These are phyloP conservation scores for Metschnikowia dekortorum DNA, from an alignment of 805 yeast species.

Conservation along the genomic window DNA sequence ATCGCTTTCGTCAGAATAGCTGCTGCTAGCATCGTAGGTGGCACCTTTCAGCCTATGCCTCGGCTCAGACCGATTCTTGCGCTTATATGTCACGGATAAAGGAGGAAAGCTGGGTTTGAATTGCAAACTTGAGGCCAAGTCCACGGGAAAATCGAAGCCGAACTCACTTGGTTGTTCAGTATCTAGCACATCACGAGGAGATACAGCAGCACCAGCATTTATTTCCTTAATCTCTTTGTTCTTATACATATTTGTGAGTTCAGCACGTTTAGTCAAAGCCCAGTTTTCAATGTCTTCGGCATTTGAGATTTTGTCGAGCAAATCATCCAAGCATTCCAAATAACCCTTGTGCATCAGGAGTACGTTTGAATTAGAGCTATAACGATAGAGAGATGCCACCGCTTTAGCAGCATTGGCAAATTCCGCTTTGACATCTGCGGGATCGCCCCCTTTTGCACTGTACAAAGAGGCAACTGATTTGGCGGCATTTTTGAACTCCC, in stretches of 20 bases:
- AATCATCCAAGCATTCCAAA: conserved; percentile 55
- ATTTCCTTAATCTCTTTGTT: conserved; percentile 7
- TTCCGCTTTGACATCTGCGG: conserved; percentile 17
- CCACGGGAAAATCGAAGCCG: conserved; percentile 27
- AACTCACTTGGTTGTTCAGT: conserved; percentile 39
- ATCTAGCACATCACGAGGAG: conserved; percentile 34
- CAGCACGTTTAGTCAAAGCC: conserved; percentile 46
- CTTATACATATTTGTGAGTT: conserved; percentile 23
- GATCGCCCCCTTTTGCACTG: conserved; percentile 16
- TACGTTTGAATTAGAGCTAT: conserved; percentile 50
- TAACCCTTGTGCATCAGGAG: conserved; percentile 54
- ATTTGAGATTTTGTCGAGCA: conserved; percentile 37
- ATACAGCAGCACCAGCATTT: conserved; percentile 16
- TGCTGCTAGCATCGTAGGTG: conserved; percentile 6
- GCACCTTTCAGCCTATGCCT: conserved; percentile 5
- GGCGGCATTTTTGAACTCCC: conserved; percentile 69
- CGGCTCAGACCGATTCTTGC: conserved; percentile 8
- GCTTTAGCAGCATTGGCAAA: conserved; percentile 41
- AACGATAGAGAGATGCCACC: conserved; percentile 51
- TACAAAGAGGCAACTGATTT: conserved; percentile 58
- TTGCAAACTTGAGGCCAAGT: conserved; percentile 23
- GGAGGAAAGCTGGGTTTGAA: conserved; percentile 37
- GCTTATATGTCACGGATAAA: conserved; percentile 32
- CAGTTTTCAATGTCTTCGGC: conserved; percentile 50
- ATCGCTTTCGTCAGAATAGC: conserved; percentile 21